phyloP scores from a whole-genome alignment of 495 filamentous ascomycete species.

The Evernia prunastri region DNA sequence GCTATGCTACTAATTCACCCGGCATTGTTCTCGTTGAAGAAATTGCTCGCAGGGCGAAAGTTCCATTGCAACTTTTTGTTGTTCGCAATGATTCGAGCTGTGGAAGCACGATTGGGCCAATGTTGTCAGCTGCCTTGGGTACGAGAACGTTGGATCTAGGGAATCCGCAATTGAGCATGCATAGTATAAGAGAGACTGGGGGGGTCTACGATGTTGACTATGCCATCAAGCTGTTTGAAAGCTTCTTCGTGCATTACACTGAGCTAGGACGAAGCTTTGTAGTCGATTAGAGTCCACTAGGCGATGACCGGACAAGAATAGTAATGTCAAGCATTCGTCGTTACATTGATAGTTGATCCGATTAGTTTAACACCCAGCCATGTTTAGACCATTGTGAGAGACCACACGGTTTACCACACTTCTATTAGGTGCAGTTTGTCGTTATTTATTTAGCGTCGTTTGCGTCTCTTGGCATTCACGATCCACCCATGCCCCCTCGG shows the following conservation, averaged over 20 bases:
- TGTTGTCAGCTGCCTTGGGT: conserved; percentile 80
- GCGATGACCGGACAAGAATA: background rate
- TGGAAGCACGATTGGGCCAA: conserved; percentile 93
- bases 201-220: conserved; percentile 84
- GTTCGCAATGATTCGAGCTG: conserved; percentile 92
- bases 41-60: conserved; percentile 57
- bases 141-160: conserved; percentile 86
- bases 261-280: conserved; percentile 73
- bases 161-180: conserved; percentile 95
- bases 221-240: conserved; percentile 76
- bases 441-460: too few species aligned
- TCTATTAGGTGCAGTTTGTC: too few species aligned
- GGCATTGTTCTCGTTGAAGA: conserved; percentile 91
- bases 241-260: conserved; percentile 78
- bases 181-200: conserved; percentile 89
- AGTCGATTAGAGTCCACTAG: conserved; percentile 48
- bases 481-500: too few species aligned
- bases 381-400: too few species aligned
- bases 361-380: too few species aligned
- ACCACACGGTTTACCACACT: too few species aligned
- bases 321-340: too few species aligned
- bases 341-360: too few species aligned
- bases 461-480: too few species aligned
- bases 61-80: conserved; percentile 91
- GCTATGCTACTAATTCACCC: conserved; percentile 92